Percentiles rank a stretch among this genome's conserved stretches.
Evolutionary conservation across 208 protist species (phyloP).

Genomic region (Borovskyia barvae): DNA sequence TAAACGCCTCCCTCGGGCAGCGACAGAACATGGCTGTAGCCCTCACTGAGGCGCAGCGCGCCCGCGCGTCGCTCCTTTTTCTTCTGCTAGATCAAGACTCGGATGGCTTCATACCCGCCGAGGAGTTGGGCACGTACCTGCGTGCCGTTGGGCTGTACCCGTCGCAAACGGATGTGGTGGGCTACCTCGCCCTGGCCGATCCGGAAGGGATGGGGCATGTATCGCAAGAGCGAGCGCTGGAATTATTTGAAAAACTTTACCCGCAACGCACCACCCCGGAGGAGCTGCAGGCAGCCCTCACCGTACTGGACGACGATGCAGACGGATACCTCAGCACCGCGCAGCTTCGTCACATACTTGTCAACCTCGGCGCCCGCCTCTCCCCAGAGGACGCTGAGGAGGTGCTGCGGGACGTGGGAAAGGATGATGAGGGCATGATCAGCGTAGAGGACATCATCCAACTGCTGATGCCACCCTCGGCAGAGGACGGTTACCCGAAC

Average conservation of each 20-base stretch:
- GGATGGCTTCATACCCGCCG: constrained; percentile 96
- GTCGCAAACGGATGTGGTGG: constrained; percentile 93
- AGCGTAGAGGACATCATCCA: constrained; percentile 80
- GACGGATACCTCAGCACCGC: constrained; percentile 92
- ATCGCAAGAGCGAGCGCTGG: constrained; percentile 85
- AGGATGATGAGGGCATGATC: constrained; percentile 84
- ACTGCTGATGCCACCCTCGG: constrained; percentile 37
- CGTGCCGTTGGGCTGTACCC: constrained; percentile 97
- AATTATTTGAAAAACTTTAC: constrained; percentile 70
- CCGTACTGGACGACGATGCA: constrained; percentile 92
- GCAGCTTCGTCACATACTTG: constrained; percentile 93
- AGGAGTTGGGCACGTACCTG: constrained; percentile 98
- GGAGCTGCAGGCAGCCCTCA: constrained; percentile 93
- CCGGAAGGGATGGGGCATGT: constrained; percentile 93
- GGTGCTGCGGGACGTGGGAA: constrained; percentile 77
- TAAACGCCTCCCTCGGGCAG: no score
- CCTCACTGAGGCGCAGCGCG: constrained; percentile 96
- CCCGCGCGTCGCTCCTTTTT: constrained; percentile 99
- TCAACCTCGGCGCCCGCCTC: constrained; percentile 91
- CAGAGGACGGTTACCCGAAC: not conserved
- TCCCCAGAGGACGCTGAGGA: constrained; percentile 86
- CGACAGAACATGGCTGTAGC: constrained; percentile 21
- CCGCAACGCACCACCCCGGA: constrained; percentile 38
- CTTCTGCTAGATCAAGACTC: constrained; percentile 97
- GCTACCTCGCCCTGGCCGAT: constrained; percentile 96